Percentiles rank a stretch among this genome's conserved stretches.
phyloP scores from a whole-genome alignment of 1,284 basidiomycete genomes.

The Sparassis latifolia region DNA sequence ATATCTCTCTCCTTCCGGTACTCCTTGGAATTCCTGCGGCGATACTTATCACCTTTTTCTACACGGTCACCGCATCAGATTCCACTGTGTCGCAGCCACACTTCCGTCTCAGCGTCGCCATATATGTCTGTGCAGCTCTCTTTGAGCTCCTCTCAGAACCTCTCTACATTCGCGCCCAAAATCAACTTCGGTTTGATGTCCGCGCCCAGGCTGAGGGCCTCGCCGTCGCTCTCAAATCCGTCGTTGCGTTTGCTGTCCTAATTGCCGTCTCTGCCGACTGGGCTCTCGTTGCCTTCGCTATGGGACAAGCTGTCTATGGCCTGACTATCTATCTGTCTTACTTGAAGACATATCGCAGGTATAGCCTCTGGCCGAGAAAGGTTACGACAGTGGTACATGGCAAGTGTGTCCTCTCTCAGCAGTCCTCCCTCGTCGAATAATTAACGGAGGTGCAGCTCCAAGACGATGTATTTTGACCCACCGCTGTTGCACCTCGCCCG shows the following conservation, averaged over 20 bases:
- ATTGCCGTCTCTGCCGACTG: slow-evolving; percentile 40
- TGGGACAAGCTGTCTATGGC: slow-evolving; percentile 73
- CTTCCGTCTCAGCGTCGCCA: slow-evolving; percentile 55
- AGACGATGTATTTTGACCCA: slow-evolving; percentile 39
- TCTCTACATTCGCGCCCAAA: slow-evolving; percentile 75
- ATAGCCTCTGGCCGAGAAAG: slow-evolving; percentile 16
- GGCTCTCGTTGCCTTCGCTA: slow-evolving; percentile 76
- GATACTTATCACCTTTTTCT: slow-evolving; percentile 21
- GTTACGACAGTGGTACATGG: slow-evolving; percentile 18
- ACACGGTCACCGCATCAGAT: slow-evolving; percentile 19
- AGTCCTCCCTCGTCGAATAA: not conserved
- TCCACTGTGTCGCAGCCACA: slow-evolving; percentile 44
- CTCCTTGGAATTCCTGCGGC: slow-evolving; percentile 27
- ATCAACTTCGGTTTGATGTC: slow-evolving; percentile 55
- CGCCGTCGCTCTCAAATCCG: slow-evolving; percentile 71
- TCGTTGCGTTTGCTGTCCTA: slow-evolving; percentile 63
- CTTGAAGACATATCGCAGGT: slow-evolving; percentile 18
- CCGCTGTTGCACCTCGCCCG: slow-evolving; percentile 52
- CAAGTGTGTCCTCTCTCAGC: slow-evolving; percentile 20
- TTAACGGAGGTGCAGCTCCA: slow-evolving; percentile 12
- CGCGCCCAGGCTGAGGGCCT: slow-evolving; percentile 80
- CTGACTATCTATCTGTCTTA: slow-evolving; percentile 30
- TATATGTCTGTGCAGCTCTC: slow-evolving; percentile 72
- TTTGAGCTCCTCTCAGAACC: slow-evolving; percentile 81
- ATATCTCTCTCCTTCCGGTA: slow-evolving; percentile 28